A percentile compares a stretch with the other conserved stretches of the same genome.
Conservation (phyloP, 176 grass and related monocot genomes). For the Areca catechu region DNA sequence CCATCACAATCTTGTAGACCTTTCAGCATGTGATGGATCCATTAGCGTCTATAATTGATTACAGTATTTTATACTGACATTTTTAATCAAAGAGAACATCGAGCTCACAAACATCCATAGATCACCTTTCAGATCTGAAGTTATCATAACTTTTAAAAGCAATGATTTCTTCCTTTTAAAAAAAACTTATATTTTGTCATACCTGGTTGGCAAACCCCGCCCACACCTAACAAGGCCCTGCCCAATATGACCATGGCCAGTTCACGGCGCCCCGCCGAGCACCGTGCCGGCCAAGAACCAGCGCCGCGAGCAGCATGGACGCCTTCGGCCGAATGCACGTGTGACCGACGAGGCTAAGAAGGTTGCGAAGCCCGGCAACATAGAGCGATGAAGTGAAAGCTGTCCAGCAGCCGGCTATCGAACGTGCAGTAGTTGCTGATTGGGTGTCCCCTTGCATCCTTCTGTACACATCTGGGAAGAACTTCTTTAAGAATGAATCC, state of each 20-base stretch:
- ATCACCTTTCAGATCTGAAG: no score
- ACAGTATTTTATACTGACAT: no score
- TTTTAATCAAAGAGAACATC: no score
- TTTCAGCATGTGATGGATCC: no score
- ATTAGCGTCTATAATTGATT: no score
- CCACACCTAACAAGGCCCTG: constrained; percentile 51
- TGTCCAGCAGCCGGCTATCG: no score
- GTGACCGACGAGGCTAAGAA: constrained; percentile 46
- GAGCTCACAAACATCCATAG: no score
- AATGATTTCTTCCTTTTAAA: no score
- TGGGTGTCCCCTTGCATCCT: constrained; percentile 41
- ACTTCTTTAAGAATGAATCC: constrained; percentile 65
- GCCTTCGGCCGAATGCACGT: constrained; percentile 20
- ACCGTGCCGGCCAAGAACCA: constrained; percentile 36
- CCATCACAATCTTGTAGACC: no score
- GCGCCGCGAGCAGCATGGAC: constrained; percentile 56
- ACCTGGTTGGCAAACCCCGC: constrained; percentile 54
- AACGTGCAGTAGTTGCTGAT: constrained; percentile 36
- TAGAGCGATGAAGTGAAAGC: no score
- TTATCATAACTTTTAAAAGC: no score
- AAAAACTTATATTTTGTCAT: neutral
- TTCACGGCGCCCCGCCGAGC: constrained; percentile 36
- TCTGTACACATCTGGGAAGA: constrained; percentile 55
- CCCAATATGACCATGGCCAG: constrained; percentile 54
- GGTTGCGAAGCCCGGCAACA: constrained; percentile 46